phyloP scores from a whole-genome alignment of 176 grass and related monocot genomes.

The Paspalum vaginatum region DNA sequence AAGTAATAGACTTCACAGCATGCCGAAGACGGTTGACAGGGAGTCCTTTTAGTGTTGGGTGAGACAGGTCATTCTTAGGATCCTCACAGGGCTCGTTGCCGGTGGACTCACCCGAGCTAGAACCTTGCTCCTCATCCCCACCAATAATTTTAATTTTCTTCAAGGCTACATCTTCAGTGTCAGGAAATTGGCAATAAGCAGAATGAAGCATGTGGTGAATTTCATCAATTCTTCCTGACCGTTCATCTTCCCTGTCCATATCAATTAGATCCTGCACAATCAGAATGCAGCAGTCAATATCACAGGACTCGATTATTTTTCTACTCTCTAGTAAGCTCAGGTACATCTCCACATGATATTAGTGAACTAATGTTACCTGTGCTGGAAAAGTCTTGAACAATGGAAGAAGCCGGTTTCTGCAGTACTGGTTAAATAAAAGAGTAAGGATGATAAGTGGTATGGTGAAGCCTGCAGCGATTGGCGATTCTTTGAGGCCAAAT shows the following conservation, averaged over 20 bases:
- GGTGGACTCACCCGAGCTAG: constrained; percentile 37
- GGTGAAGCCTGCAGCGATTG: constrained; percentile 69
- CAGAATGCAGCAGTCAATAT: constrained; percentile 7
- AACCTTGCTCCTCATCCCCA: constrained; percentile 33
- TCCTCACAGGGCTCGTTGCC: constrained; percentile 38
- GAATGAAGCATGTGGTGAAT: constrained; percentile 62
- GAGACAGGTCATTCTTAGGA: constrained; percentile 40
- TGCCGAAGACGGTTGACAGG: constrained; percentile 47
- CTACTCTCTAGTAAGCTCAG: not conserved
- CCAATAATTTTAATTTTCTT: constrained; percentile 36
- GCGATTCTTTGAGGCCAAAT: constrained; percentile 79
- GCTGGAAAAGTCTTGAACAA: constrained; percentile 71
- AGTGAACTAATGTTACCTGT: constrained; percentile 55
- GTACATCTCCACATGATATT: not conserved
- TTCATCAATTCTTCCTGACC: constrained; percentile 70
- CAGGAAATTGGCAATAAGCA: constrained; percentile 67
- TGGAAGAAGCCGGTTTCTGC: constrained; percentile 78
- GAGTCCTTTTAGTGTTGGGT: constrained; percentile 67
- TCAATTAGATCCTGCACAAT: constrained; percentile 72
- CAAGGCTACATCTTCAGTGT: constrained; percentile 41
- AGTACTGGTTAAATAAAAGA: constrained; percentile 89
- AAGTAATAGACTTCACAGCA: constrained; percentile 51
- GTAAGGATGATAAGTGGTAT: constrained; percentile 80
- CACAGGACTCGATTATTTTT: constrained; percentile 21
- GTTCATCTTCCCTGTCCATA: constrained; percentile 73